Evolutionary conservation across 108 stramenopile genomes (phyloP), one percentile per base, ranked within the genome.

Genomic region (Pseudonitzschia multiseries): DNA sequence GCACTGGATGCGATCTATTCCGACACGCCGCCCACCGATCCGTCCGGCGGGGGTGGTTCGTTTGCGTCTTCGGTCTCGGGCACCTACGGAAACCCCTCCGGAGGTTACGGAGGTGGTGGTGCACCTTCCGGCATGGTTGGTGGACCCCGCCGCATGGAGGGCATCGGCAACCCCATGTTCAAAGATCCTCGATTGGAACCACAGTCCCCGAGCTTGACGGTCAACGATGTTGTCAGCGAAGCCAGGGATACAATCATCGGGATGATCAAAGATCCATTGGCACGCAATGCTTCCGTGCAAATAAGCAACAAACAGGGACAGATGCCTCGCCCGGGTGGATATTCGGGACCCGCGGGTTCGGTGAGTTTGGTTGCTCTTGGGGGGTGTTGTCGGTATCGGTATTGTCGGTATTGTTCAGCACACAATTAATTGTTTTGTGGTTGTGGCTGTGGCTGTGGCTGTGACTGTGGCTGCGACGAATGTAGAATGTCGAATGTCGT

Each of bases 131-230:
- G 43, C 24, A 8, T 20, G 21, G 66, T 44, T 29, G 71, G 59
- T 57, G 84, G 84, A 0, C 71, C 74, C 10, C 78, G 78, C 9
- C 81, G 87, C 24, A 94, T 93, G 92, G 81, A 92, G 72, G 96
- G 96, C 12, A 92, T 97, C 67, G 96, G 96, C 15, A 97, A 95
- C 73, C 94, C 94, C 29, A 88, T 86, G 83, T 97, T 92, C 62
- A 63, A 68, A 29, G 94, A 95, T 86, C 91, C 93, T n/a, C 84
- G 96, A 17, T 64, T 86, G 21, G 84, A 77, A 26, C 76, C 81
- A 20, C 68, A 74, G 20, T 28, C 44, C 6, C 57, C 42, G 51
- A 50, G 26, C 44, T 59, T 84, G 74, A 67, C 83, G 15, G 42
- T 79, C 21, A 73, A 76, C 26, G 72, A 81, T 21, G 68, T 89